Evolutionary conservation across 164 flowering plant genomes (phyloP), one percentile per base, ranked within the genome.

Genomic region (Vitis rotundifolia): DNA sequence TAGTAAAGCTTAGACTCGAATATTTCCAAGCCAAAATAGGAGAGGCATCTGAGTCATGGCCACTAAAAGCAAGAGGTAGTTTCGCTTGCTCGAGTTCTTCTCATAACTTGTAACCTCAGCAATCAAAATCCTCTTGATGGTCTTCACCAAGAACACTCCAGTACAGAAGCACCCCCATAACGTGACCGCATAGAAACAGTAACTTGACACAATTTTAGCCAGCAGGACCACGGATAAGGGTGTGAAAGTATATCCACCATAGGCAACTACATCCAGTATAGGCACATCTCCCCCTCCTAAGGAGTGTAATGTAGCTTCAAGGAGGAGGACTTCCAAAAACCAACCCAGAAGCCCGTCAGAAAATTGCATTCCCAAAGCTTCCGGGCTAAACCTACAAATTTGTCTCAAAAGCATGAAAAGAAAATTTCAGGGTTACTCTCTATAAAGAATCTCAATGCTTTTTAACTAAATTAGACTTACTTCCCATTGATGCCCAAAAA

Each of bases 401-500:
- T 37, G 7, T 37, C 7, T 37, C 7, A 37, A 37, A 0, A 37
- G 44, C 44, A 6, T 37, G 44, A 37, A 37, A 37, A 6, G 44
- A 37, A 0, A 37, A 5, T 37, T 3, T 37, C 44, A 37, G 44
- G 44, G 44, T 5, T 37, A 37, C 44, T 5, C 44, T 37, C 5
- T 37, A 6, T 3, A 37, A 37, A 37, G 44, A 37, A 37, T 37
- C 44, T 37, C 44, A 5, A 0, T 5, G 44, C 44, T 37, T 37
- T 37, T 3, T 0, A 59, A 22, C 37, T 29, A 47, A 47, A 52
- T 12, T 31, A 29, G 3, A 60, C 84, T 76, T 70, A 79, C 82
- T 76, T 79, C 58, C 78, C 85, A 28, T 50, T 62, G 5, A 79
- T 53, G 19, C 82, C 85, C 69, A 82, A 64, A 0, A 29, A 71